Evolutionary conservation across 2,329 filamentous ascomycete genomes (phyloP), one percentile per base, ranked within the genome.

Genomic region (Huntiella moniliformis): DNA sequence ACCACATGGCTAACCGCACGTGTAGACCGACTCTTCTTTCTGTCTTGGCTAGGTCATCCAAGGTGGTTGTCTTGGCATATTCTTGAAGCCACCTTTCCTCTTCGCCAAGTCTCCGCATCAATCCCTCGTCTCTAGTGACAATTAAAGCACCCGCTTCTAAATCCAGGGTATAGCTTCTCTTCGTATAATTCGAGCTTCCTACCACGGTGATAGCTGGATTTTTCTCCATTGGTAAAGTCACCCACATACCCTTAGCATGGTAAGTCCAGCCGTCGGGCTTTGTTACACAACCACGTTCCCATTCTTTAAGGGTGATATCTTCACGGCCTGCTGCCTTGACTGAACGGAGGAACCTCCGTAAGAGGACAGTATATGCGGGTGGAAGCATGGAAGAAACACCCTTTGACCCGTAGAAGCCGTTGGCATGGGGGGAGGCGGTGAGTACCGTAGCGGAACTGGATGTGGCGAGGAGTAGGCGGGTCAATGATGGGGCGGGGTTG

Each of bases 181-280:
- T 87, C 0, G 91, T 98, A 61, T 96, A 98, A 58, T 98, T 98
- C 7, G 82, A 91, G 57, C 83, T 92, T 1, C 91, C 91, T 1
- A 98, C 73, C 13, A 96, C 68, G 31, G 79, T 92, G 46, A 96
- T 68, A 41, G 79, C 78, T 0, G 86, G 86, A 35, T 77, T 64
- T 33, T 67, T 60, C 40, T 79, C 72, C 2, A 68, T 66, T 0
- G 80, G 74, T 46, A 88, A 67, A 0, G 82, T 84, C 18, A 95
- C 70, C 88, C 88, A 96, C 2, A 96, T 67, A 0, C 91, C 91
- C 62, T 98, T 98, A 41, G 91, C 91, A 56, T 98, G 91, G 61
- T 98, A 98, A 0, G 88, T 95, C 91, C 92, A 98, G 1, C 85
- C 88, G 1, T 68, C 83, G 0, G 82, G 77, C 54, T 85, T 72